phyloP scores from a whole-genome alignment of 179 eudicot genomes.

The Gypsophila paniculata region DNA sequence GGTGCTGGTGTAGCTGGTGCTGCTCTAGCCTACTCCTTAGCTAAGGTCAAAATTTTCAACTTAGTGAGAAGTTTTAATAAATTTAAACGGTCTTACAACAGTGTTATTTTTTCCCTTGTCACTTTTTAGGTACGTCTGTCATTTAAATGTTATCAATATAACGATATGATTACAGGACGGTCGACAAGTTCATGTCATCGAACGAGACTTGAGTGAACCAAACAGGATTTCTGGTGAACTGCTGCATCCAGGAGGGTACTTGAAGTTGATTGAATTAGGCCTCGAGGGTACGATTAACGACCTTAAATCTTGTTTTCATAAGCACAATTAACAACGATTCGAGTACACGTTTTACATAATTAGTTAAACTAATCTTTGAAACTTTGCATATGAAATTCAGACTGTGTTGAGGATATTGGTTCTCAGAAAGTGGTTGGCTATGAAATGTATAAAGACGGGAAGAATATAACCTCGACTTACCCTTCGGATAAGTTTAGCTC shows the following conservation, averaged over 20 bases:
- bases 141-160: too few species aligned
- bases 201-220: constrained; percentile 81
- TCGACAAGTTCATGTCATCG: constrained; percentile 75
- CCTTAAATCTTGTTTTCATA: not conserved
- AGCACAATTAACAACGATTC: too few species aligned
- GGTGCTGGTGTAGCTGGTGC: constrained; percentile 55
- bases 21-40: constrained; percentile 48
- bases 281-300: constrained; percentile 49
- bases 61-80: not conserved
- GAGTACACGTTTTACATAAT: too few species aligned
- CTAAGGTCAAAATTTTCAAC: constrained; percentile 32
- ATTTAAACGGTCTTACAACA: too few species aligned
- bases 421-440: constrained; percentile 78
- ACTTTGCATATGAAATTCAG: constrained; percentile 31
- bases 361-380: too few species aligned
- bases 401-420: constrained; percentile 76
- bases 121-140: too few species aligned
- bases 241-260: constrained; percentile 89
- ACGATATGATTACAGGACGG: constrained; percentile 52
- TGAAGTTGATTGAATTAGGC: constrained; percentile 75
- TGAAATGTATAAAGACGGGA: constrained; percentile 83
- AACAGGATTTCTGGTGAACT: constrained; percentile 82
- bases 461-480: constrained; percentile 54
- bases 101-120: too few species aligned
- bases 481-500: constrained; percentile 67